Percentiles rank a stretch among this genome's conserved stretches.
These are phyloP conservation scores for Collybia sp. DNA, from an alignment of 768 basidiomycete species.

Conservation along the genomic window DNA sequence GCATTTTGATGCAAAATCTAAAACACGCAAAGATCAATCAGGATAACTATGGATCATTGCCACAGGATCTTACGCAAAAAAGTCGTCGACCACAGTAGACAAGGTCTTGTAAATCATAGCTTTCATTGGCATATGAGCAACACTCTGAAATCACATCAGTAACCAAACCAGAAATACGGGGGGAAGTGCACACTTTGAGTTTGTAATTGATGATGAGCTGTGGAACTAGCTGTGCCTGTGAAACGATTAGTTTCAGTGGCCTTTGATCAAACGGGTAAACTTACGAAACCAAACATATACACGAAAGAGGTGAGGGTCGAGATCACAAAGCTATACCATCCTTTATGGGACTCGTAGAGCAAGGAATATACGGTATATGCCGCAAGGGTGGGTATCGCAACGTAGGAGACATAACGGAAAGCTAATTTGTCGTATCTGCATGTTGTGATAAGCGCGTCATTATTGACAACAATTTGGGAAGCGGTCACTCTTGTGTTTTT, in stretches of 20 bases:
- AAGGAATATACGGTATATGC: slow-evolving; percentile 80
- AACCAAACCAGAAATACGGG: slow-evolving; percentile 3
- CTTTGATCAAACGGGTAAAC: slow-evolving; percentile 25
- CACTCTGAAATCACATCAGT: slow-evolving; percentile 50
- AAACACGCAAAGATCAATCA: slow-evolving; percentile 10
- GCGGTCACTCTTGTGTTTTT: slow-evolving; percentile 87
- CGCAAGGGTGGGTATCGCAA: slow-evolving; percentile 75
- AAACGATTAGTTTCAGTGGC: slow-evolving; percentile 2
- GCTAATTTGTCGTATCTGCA: slow-evolving; percentile 84
- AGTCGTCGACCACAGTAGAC: slow-evolving; percentile 87
- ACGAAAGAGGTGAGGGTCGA: slow-evolving; percentile 91
- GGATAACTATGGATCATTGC: slow-evolving; percentile 2
- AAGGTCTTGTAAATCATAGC: slow-evolving; percentile 96
- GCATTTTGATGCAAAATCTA: slow-evolving; percentile 97
- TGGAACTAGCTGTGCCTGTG: slow-evolving; percentile 77
- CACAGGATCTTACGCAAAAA: slow-evolving; percentile 66
- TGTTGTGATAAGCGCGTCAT: slow-evolving; percentile 4
- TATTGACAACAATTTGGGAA: slow-evolving; percentile 1
- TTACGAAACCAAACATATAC: slow-evolving; percentile 96
- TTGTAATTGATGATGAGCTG: slow-evolving; percentile 97
- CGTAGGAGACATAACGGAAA: slow-evolving; percentile 92
- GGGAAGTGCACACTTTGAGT: slow-evolving; percentile 63
- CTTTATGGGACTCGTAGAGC: slow-evolving; percentile 77
- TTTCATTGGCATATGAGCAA: slow-evolving; percentile 98
- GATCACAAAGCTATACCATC: slow-evolving; percentile 97